Base-by-base conservation (phyloP, 257 asterid genomes). In the Gentiana macrophylla region DNA sequence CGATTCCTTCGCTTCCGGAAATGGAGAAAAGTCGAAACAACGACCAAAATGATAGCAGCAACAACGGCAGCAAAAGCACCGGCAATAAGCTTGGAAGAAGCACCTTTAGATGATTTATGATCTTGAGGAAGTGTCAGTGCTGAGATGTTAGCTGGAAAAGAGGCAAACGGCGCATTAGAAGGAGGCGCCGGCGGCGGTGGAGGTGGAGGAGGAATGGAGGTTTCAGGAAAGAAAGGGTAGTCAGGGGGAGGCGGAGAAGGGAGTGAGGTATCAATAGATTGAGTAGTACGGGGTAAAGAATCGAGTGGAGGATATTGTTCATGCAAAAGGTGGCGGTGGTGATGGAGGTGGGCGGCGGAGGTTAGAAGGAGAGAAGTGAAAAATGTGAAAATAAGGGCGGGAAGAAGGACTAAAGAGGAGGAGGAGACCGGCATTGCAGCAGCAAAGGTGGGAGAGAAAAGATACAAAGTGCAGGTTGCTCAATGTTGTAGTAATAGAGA, bases 71-170 rank as follows among this genome's bases (percentile, higher is more conserved):
- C 76, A 53, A 77, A 67, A 56, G 95, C 94, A n/a, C 71, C 83
- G 10, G 74, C 70, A 37, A 82, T 69, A 50, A 80, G 89, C 60
- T 91, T 82, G 32, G 84, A 48, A 55, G 84, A 69, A 49, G 80
- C 24, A 49, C 76, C 50, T 37, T 63, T 77, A 59, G 85, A 48
- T 60, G 92, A 59, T 48, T 75, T 74, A 62, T 94, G 47, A 10
- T 79, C 8, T n/a, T 60, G 71, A 1, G 94, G 86, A 50, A 74
- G 69, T 52, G 58, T 60, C 24, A 84, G 75, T 6, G 83, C 65
- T 49, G 94, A 70, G 49, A 82, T 67, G 74, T 86, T 86, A 9
- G 74, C 84, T 32, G 98, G 96, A 48, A 83, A 77, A 56, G 81
- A 65, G 11, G 90, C 85, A 47, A 73, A 68, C 3, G 94, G 70